These are phyloP conservation scores for Acer saccharum DNA, from an alignment of 345 rosid genomes.

Conservation along the genomic window DNA sequence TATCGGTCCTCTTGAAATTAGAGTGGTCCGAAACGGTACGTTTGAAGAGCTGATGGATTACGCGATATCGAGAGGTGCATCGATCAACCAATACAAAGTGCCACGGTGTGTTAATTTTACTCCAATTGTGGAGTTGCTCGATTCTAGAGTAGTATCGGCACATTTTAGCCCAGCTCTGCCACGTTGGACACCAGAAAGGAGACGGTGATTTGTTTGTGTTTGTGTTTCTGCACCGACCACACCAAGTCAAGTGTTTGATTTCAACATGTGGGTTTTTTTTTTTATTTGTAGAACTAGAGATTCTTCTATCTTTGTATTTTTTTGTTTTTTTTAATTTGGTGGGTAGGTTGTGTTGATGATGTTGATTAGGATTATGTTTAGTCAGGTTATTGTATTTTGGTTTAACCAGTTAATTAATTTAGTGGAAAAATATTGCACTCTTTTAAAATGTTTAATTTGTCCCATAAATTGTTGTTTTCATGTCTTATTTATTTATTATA, in stretches of 20 bases:
- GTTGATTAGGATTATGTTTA: constrained; percentile 39
- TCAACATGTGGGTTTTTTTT: not conserved
- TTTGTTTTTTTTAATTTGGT: constrained; percentile 8
- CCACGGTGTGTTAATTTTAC: constrained; percentile 92
- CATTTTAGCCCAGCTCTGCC: constrained; percentile 80
- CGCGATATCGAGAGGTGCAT: constrained; percentile 92
- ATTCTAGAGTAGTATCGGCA: constrained; percentile 67
- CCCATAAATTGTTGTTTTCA: no score
- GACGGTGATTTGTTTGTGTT: constrained; percentile 26
- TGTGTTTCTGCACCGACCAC: constrained; percentile 24
- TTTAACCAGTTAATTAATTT: constrained; percentile 14
- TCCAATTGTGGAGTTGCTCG: constrained; percentile 86
- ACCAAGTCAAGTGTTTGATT: constrained; percentile 24
- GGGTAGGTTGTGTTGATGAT: constrained; percentile 25
- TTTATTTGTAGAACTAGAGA: constrained; percentile 18
- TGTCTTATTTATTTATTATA: no score
- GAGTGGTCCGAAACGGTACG: constrained; percentile 84
- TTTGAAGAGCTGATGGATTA: constrained; percentile 98
- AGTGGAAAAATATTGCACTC: constrained; percentile 25
- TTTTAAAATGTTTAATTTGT: not conserved
- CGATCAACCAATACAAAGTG: constrained; percentile 94
- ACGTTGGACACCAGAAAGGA: constrained; percentile 79
- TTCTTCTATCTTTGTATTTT: constrained; percentile 1
- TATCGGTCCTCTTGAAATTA: constrained; percentile 80
- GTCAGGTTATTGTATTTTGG: constrained; percentile 28